Percentiles rank a stretch among this genome's conserved stretches.
phyloP scores from a whole-genome alignment of 2,329 filamentous ascomycete species.

The Fusarium phyllophilum region DNA sequence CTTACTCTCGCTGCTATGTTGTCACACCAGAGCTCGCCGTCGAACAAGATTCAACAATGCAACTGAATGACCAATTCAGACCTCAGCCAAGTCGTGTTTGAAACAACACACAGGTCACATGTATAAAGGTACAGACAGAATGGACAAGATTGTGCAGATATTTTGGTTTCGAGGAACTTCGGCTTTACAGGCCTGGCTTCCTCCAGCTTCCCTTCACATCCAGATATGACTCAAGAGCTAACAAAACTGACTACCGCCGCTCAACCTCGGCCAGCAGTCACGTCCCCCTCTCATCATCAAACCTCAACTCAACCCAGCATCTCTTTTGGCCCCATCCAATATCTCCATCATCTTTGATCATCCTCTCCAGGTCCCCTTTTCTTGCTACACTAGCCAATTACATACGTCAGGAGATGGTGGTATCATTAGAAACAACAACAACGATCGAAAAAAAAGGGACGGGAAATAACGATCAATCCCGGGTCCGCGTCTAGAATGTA shows the following conservation, averaged over 20 bases:
- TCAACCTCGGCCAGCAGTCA: conserved; percentile 38
- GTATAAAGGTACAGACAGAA: not conserved
- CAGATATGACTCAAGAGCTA: conserved; percentile 23
- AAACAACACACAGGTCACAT: not conserved
- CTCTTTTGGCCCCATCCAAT: conserved; percentile 23
- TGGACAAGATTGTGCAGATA: conserved; percentile 14
- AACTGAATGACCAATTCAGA: not conserved
- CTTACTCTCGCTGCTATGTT: not conserved
- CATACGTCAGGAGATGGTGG: conserved; percentile 46
- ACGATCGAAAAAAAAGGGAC: conserved; percentile 34
- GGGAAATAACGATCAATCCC: conserved; percentile 43
- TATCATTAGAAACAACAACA: conserved; percentile 45
- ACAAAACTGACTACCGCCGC: conserved; percentile 24
- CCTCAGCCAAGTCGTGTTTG: not conserved
- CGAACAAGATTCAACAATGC: not conserved
- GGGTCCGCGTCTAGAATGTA: conserved; percentile 51
- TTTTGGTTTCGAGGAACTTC: conserved; percentile 38
- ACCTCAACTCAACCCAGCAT: conserved; percentile 17
- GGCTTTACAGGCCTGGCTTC: conserved; percentile 37
- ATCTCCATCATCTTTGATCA: conserved; percentile 27
- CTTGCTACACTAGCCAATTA: conserved; percentile 45
- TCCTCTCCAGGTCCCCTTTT: conserved; percentile 27
- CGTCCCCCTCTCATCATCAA: conserved; percentile 15
- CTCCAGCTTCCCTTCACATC: conserved; percentile 17
- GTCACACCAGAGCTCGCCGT: not conserved